These are phyloP conservation scores for Hemisphaericaspora subhashii DNA, from an alignment of 1,139 yeast genomes.

Conservation along the genomic window DNA sequence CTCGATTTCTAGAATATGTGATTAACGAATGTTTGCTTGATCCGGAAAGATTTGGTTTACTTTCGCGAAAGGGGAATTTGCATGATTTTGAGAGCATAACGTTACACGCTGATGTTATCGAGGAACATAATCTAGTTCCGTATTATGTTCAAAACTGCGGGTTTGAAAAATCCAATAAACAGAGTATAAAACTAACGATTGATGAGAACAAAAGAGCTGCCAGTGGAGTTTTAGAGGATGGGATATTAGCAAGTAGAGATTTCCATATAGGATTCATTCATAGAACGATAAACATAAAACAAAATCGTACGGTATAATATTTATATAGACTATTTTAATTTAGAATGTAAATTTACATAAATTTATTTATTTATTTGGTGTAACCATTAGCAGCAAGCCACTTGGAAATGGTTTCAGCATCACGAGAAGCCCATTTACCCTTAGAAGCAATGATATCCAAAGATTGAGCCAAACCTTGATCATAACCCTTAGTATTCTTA, in stretches of 20 bases:
- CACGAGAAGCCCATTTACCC: constrained; percentile 67
- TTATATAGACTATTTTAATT: background rate
- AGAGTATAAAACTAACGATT: constrained; percentile 21
- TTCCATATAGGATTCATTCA: constrained; percentile 36
- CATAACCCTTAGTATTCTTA: constrained; percentile 71
- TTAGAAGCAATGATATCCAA: constrained; percentile 66
- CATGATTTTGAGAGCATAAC: constrained; percentile 14
- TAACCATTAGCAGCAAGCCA: constrained; percentile 56
- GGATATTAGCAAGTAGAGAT: constrained; percentile 28
- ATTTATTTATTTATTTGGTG: constrained; percentile 17
- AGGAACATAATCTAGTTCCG: constrained; percentile 48
- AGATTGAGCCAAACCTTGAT: constrained; percentile 70
- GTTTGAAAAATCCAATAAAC: constrained; percentile 29
- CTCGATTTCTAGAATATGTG: constrained; percentile 29
- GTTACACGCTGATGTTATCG: constrained; percentile 44
- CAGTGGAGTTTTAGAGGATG: constrained; percentile 27
- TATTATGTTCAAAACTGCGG: constrained; percentile 46
- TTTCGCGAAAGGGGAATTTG: constrained; percentile 8
- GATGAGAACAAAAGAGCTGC: constrained; percentile 15
- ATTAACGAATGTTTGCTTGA: constrained; percentile 18
- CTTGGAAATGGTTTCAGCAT: constrained; percentile 48
- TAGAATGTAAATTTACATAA: background rate
- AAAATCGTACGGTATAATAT: background rate
- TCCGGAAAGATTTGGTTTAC: constrained; percentile 10
- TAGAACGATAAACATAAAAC: constrained; percentile 15